Evolutionary conservation across 2,329 filamentous ascomycete genomes (phyloP).

Genomic region (Hypoxylon sp.): DNA sequence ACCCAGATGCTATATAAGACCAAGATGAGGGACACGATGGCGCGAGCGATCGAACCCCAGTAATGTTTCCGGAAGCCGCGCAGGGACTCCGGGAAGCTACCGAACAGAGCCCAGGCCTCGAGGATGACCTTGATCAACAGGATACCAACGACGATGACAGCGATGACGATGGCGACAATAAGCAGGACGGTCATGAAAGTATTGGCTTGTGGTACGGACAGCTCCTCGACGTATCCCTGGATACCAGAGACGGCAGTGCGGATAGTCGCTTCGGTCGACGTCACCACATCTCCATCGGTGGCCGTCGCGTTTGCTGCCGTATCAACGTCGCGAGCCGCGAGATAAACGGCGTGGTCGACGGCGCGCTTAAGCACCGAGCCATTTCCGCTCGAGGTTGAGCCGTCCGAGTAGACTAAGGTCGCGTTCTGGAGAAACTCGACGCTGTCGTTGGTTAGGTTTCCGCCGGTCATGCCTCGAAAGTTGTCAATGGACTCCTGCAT

Average conservation of each 20-base stretch:
- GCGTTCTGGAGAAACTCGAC: slow-evolving; percentile 79
- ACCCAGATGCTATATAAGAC: slow-evolving; percentile 96
- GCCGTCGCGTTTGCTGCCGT: slow-evolving; percentile 58
- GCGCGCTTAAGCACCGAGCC: slow-evolving; percentile 66
- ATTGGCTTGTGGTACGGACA: slow-evolving; percentile 87
- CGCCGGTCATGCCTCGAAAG: slow-evolving; percentile 84
- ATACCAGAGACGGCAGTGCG: slow-evolving; percentile 76
- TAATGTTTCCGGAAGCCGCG: slow-evolving; percentile 93
- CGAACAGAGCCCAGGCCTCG: slow-evolving; percentile 91
- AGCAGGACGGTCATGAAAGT: slow-evolving; percentile 96
- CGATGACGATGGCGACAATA: slow-evolving; percentile 88
- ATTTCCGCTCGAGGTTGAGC: slow-evolving; percentile 60
- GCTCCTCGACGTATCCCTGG: slow-evolving; percentile 83
- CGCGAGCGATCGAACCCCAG: slow-evolving; percentile 90
- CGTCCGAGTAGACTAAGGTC: slow-evolving; percentile 77
- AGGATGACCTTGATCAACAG: slow-evolving; percentile 91
- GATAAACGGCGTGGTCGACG: slow-evolving; percentile 58
- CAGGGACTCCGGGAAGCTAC: slow-evolving; percentile 83
- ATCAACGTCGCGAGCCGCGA: slow-evolving; percentile 66
- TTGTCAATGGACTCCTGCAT: slow-evolving; percentile 86
- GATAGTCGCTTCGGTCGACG: slow-evolving; percentile 50
- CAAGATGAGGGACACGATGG: slow-evolving; percentile 89
- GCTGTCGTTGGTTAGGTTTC: slow-evolving; percentile 85
- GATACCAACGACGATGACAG: slow-evolving; percentile 84
- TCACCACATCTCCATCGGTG: slow-evolving; percentile 44